Evolutionary conservation across 1,284 basidiomycete genomes (phyloP).

Genomic region (Cutaneotrichosporon daszewskae): DNA sequence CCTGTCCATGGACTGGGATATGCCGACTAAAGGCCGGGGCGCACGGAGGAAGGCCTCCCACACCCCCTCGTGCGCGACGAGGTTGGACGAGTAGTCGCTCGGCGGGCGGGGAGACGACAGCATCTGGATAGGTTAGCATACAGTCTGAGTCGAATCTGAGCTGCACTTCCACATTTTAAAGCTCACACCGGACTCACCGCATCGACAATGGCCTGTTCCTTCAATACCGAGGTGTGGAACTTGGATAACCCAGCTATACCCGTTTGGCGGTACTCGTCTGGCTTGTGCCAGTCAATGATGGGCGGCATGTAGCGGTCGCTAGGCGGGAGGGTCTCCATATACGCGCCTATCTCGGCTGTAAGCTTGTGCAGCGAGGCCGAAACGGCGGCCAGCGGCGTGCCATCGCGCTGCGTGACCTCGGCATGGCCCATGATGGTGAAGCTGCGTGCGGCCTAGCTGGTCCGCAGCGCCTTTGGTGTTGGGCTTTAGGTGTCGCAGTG

Average conservation of each 20-base stretch:
- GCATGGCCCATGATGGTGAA: too few species aligned
- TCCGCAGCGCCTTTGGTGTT: too few species aligned
- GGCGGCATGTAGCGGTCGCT: conserved; percentile 27
- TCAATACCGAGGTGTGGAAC: conserved; percentile 27
- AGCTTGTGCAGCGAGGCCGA: conserved; percentile 2
- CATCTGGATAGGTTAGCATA: background rate
- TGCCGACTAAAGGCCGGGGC: conserved; percentile 24
- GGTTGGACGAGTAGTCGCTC: conserved; percentile 32
- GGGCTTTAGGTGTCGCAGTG: too few species aligned
- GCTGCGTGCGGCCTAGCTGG: too few species aligned
- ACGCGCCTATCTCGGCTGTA: conserved; percentile 8
- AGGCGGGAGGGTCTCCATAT: conserved; percentile 1
- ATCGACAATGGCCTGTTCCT: conserved; percentile 31
- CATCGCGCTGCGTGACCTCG: too few species aligned
- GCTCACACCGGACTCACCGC: conserved; percentile 22
- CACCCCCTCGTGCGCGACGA: conserved; percentile 33
- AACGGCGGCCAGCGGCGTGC: background rate
- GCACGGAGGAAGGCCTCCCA: conserved; percentile 37
- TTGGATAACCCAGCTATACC: conserved; percentile 31
- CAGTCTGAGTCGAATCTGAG: too few species aligned
- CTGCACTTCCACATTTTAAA: too few species aligned
- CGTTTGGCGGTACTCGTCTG: conserved; percentile 27
- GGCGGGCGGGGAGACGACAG: conserved; percentile 15
- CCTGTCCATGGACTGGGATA: conserved; percentile 31
- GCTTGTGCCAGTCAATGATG: conserved; percentile 39